phyloP scores from a whole-genome alignment of 257 asterid species.

The Coffea eugenioides region DNA sequence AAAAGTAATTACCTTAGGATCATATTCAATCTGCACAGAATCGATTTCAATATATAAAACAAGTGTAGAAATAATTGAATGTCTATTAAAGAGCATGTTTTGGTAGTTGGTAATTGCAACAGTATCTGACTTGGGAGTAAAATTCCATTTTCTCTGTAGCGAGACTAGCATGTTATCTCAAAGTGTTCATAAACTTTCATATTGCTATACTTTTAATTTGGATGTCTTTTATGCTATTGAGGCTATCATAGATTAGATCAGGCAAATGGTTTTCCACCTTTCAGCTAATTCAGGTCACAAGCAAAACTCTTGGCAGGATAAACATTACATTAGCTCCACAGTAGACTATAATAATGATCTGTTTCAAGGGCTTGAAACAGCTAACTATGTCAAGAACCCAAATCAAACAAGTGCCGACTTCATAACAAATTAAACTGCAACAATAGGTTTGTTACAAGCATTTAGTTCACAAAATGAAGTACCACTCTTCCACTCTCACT shows the following conservation, averaged over 20 bases:
- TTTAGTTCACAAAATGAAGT: neutral
- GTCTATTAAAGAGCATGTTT: neutral
- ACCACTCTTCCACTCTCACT: neutral
- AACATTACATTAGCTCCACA: neutral
- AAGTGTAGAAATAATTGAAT: neutral
- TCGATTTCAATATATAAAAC: neutral
- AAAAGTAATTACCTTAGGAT: constrained; percentile 57
- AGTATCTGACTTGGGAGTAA: neutral
- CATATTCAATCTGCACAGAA: constrained; percentile 75
- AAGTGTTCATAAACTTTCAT: neutral
- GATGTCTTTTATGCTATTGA: neutral
- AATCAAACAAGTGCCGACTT: neutral
- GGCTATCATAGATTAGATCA: neutral
- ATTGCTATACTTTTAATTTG: neutral
- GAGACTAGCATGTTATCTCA: neutral
- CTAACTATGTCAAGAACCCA: neutral
- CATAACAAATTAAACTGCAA: neutral
- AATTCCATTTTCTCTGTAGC: neutral
- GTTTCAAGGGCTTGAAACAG: neutral
- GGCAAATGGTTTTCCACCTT: neutral
- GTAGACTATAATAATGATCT: neutral
- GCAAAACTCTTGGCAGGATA: neutral
- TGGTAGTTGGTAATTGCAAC: neutral
- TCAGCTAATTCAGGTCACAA: neutral
- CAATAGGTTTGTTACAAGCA: neutral